phyloP scores from a whole-genome alignment of 768 basidiomycete genomes.

The Serendipita sp. region DNA sequence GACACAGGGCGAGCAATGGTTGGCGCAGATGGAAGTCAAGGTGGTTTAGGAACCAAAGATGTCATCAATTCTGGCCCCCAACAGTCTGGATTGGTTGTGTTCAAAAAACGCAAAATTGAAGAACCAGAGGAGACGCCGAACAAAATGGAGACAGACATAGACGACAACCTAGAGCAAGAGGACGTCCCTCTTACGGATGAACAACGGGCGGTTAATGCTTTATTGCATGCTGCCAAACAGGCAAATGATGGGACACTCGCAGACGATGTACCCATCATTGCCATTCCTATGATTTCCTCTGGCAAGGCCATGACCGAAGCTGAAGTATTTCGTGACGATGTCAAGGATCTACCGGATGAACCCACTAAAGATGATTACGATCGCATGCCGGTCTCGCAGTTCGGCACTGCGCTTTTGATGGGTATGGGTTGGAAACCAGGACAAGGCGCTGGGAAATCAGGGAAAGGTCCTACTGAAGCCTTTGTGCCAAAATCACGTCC shows the following conservation, averaged over 20 bases:
- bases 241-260: slow-evolving; percentile 23
- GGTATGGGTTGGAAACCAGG: slow-evolving; percentile 97
- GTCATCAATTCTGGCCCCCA: slow-evolving; percentile 64
- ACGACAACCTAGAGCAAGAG: slow-evolving; percentile 15
- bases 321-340: slow-evolving; percentile 73
- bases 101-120: slow-evolving; percentile 20
- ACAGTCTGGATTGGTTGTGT: slow-evolving; percentile 44
- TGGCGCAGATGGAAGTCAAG: slow-evolving; percentile 56
- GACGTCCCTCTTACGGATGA: slow-evolving; percentile 39
- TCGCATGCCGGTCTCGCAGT: slow-evolving; percentile 79
- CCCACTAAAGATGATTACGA: slow-evolving; percentile 75
- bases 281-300: slow-evolving; percentile 33
- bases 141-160: slow-evolving; percentile 16
- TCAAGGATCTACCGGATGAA: slow-evolving; percentile 57
- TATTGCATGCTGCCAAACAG: slow-evolving; percentile 14
- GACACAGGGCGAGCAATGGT: slow-evolving; percentile 36
- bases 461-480: slow-evolving; percentile 48
- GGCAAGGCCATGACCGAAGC: slow-evolving; percentile 44
- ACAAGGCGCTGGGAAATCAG: slow-evolving; percentile 41
- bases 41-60: slow-evolving; percentile 58
- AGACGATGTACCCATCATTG: slow-evolving; percentile 27
- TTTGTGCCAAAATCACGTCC: slow-evolving; percentile 73
- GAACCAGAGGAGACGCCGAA: slow-evolving; percentile 17
- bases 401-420: slow-evolving; percentile 80
- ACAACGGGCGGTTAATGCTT: slow-evolving; percentile 22